phyloP scores from a whole-genome alignment of 768 basidiomycete species.

The Gymnopilus junonius region DNA sequence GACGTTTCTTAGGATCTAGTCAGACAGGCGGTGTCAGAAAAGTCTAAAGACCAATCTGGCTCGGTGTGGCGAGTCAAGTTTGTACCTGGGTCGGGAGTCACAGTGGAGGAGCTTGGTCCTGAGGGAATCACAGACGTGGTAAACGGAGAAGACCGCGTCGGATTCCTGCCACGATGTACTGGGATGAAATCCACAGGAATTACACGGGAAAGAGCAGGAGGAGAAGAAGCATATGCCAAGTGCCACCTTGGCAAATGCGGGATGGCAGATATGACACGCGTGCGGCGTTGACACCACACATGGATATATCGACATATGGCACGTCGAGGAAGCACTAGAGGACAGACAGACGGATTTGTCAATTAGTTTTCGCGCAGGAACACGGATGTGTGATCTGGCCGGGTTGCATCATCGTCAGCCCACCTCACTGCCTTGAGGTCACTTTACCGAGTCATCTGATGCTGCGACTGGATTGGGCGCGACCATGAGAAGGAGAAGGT shows the following conservation, averaged over 20 bases:
- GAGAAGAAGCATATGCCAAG: conserved; percentile 10
- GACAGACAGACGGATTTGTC: conserved; percentile 27
- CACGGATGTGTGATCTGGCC: conserved; percentile 19
- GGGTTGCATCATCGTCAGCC: conserved; percentile 16
- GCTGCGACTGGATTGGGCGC: conserved; percentile 11
- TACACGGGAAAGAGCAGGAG: conserved; percentile 3
- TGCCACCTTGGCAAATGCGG: conserved; percentile 16
- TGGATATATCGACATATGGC: conserved; percentile 19
- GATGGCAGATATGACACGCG: conserved; percentile 26
- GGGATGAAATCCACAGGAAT: conserved; percentile 39
- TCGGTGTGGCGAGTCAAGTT: conserved; percentile 77
- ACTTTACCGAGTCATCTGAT: conserved; percentile 39
- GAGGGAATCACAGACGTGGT: conserved; percentile 59
- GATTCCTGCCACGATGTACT: conserved; percentile 82
- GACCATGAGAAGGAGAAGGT: conserved; percentile 9
- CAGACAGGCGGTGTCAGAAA: conserved; percentile 24
- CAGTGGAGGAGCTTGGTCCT: conserved; percentile 49
- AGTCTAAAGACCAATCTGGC: conserved; percentile 17
- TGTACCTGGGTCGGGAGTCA: conserved; percentile 60
- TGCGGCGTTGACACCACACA: conserved; percentile 18
- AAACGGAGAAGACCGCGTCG: conserved; percentile 72
- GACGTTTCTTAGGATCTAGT: conserved; percentile 48
- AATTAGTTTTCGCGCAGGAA: conserved; percentile 16
- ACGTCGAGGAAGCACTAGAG: conserved; percentile 25
- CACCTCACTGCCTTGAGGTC: conserved; percentile 30